Evolutionary conservation across 2,329 filamentous ascomycete species (phyloP), one percentile per base, ranked within the genome.

Genomic region (Diaporthe eres): DNA sequence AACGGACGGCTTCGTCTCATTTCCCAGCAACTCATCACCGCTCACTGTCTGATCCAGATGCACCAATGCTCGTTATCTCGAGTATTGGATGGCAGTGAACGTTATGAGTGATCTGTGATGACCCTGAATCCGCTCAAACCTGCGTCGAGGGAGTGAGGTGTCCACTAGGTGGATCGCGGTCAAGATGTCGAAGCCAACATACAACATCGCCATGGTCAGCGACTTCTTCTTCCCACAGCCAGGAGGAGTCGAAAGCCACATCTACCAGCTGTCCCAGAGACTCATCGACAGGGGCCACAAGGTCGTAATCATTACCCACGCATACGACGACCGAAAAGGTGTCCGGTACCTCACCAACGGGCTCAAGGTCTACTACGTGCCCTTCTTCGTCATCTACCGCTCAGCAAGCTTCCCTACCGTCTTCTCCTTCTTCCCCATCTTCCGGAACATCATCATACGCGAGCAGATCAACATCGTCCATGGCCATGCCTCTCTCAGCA

Each of bases 201-300:
- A 92, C 84, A 93, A 92, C 82, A 93, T 93, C 85, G 92, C 91
- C 78, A 99, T 99, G 97, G 94, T 98, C 84, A 96, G 96, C 90
- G 97, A 99, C 88, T 98, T 98, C 90, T 99, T 99, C 92, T 99
- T 97, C 83, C 97, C 97, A 19, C 96, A 98, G 82, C 96, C 97
- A 71, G 96, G 97, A 82, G 97, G 97, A 80, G 92, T 99, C 79
- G 97, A 99, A 87, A 98, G 95, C 85, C 97, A 99, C 86, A 98
- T 99, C 81, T 99, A 99, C 87, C 97, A 99, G 85, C 89, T 99
- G 55, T 97, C 96, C 44, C 95, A 94, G 75, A 99, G 98, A 90
- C 92, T 99, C 79, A 95, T 98, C 79, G 96, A 99, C 84, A 94
- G 97, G 55, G 97, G 97, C 55, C 97, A 99, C 88, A 98, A 98